Percentiles rank a stretch among this genome's conserved stretches.
These are phyloP conservation scores for Cucumis hystrix DNA, from an alignment of 306 rosid genomes.

Conservation along the genomic window DNA sequence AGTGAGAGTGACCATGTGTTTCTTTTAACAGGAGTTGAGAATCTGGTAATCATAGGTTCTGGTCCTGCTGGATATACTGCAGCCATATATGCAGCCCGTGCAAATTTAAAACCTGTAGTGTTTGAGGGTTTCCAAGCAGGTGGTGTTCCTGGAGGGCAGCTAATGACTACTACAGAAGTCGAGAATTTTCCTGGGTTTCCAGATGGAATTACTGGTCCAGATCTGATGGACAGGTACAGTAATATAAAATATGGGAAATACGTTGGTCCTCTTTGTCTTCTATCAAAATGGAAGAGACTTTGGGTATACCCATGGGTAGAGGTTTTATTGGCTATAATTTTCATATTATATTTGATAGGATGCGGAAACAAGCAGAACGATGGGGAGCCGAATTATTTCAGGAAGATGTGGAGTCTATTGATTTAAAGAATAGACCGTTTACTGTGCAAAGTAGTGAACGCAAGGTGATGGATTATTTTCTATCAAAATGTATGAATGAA, in stretches of 20 bases:
- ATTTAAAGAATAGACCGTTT: constrained; percentile 64
- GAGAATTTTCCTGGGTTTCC: constrained; percentile 98
- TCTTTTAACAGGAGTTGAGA: constrained; percentile 45
- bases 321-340: neutral
- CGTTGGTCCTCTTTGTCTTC: neutral
- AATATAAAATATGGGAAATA: neutral
- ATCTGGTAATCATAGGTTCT: constrained; percentile 76
- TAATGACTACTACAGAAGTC: constrained; percentile 95
- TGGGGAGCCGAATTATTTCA: constrained; percentile 95
- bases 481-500: neutral
- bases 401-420: constrained; percentile 79
- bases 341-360: constrained; percentile 19
- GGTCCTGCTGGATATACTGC: constrained; percentile 97
- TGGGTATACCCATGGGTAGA: neutral
- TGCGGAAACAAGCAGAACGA: constrained; percentile 66
- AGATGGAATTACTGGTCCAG: constrained; percentile 90
- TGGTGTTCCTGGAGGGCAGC: constrained; percentile 93
- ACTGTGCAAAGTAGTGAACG: constrained; percentile 86
- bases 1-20: neutral
- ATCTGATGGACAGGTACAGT: constrained; percentile 79
- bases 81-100: constrained; percentile 90
- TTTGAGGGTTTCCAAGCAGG: constrained; percentile 89
- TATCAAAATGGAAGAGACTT: neutral
- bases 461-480: constrained; percentile 49
- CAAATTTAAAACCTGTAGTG: constrained; percentile 88